phyloP scores from a whole-genome alignment of 139 green algal genomes.

The Chlamydomonas incerta region DNA sequence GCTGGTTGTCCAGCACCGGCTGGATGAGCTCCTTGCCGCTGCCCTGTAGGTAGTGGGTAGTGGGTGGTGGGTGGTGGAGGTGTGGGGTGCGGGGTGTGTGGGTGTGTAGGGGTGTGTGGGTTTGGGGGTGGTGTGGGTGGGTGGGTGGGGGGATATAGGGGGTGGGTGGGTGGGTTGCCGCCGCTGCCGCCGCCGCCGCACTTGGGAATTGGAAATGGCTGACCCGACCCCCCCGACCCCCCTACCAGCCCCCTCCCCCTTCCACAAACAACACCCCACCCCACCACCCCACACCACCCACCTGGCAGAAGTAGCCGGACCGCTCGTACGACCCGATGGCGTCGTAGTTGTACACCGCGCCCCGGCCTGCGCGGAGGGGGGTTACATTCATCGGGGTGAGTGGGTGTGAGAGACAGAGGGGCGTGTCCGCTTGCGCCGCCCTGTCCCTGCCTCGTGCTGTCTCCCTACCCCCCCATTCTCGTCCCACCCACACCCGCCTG shows the following conservation, averaged over 20 bases:
- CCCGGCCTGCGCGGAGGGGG: slow-evolving; percentile 73
- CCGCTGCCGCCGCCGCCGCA: too few species aligned
- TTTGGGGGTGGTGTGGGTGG: too few species aligned
- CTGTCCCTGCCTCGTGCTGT: too few species aligned
- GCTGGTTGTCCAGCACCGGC: slow-evolving; percentile 99
- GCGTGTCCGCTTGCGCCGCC: too few species aligned
- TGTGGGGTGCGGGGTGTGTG: background rate
- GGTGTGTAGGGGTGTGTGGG: background rate
- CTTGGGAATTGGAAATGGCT: background rate
- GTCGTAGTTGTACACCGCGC: slow-evolving; percentile 98
- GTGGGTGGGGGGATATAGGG: too few species aligned
- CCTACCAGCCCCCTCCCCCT: too few species aligned
- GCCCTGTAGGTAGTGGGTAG: too few species aligned
- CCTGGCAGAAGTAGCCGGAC: slow-evolving; percentile 86
- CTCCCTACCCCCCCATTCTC: too few species aligned
- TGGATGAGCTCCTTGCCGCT: slow-evolving; percentile 96
- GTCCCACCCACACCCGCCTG: too few species aligned
- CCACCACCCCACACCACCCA: background rate
- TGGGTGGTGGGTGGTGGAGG: too few species aligned
- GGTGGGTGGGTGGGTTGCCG: too few species aligned
- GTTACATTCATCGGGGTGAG: background rate
- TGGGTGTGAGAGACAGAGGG: background rate
- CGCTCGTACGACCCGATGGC: slow-evolving; percentile 96
- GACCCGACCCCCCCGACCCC: background rate
- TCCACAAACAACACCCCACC: too few species aligned